A percentile compares a stretch with the other conserved stretches of the same genome.
Evolutionary conservation across 1,284 basidiomycete genomes (phyloP).

Genomic region (Dichomitus squalens): DNA sequence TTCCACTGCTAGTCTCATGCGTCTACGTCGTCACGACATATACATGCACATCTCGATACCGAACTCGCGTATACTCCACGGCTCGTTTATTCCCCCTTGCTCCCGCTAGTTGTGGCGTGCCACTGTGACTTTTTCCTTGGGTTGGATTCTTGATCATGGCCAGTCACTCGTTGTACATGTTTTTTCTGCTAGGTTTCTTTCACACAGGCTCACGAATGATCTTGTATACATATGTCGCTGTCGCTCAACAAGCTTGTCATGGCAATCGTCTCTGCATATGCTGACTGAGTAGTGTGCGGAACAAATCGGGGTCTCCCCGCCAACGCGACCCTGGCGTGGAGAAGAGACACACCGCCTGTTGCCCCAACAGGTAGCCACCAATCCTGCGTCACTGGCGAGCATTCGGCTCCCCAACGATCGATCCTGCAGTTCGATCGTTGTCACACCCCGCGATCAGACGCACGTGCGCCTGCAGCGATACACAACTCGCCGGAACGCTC

Average conservation of each 20-base stretch:
- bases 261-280: conserved; percentile 5
- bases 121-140: conserved; percentile 12
- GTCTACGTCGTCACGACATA: neutral
- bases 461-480: neutral
- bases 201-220: conserved; percentile 9
- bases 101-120: conserved; percentile 8
- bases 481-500: no score
- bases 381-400: neutral
- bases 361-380: neutral
- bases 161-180: conserved; percentile 14
- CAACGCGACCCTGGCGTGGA: neutral
- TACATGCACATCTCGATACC: conserved; percentile 9
- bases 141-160: conserved; percentile 14
- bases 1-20: neutral
- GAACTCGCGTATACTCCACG: conserved; percentile 14
- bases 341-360: no score
- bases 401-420: neutral
- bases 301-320: neutral
- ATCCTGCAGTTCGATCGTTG: neutral
- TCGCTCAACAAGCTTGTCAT: conserved; percentile 6
- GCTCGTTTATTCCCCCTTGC: conserved; percentile 14
- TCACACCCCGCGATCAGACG: neutral
- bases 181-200: conserved; percentile 6
- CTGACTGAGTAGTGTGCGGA: neutral
- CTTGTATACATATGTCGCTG: conserved; percentile 25